phyloP scores from a whole-genome alignment of 2,329 filamentous ascomycete genomes.

The Alternaria solani region DNA sequence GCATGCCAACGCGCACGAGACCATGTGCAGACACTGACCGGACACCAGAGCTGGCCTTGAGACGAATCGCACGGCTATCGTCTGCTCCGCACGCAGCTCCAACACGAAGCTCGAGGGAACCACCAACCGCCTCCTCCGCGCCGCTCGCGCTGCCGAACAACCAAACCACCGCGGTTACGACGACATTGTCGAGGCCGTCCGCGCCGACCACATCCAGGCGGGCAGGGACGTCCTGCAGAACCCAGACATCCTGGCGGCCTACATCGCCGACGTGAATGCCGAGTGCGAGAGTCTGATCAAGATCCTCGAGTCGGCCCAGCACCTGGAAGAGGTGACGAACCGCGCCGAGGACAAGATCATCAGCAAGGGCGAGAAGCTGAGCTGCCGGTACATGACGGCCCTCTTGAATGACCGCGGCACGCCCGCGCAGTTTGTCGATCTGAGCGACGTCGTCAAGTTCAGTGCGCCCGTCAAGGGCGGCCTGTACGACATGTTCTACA shows the following conservation, averaged over 20 bases:
- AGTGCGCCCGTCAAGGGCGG: slow-evolving; percentile 48
- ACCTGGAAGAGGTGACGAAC: slow-evolving; percentile 60
- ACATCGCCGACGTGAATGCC: slow-evolving; percentile 72
- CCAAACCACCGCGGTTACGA: slow-evolving; percentile 65
- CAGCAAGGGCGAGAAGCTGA: slow-evolving; percentile 94
- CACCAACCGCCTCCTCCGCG: slow-evolving; percentile 72
- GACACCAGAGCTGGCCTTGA: slow-evolving; percentile 63
- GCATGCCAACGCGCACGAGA: neutral
- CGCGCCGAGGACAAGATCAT: slow-evolving; percentile 75
- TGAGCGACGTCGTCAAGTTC: slow-evolving; percentile 81
- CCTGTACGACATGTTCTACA: slow-evolving; percentile 58
- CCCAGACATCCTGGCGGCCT: slow-evolving; percentile 57
- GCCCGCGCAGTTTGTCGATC: slow-evolving; percentile 87
- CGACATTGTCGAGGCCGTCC: slow-evolving; percentile 80
- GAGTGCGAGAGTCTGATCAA: slow-evolving; percentile 85
- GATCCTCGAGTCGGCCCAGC: slow-evolving; percentile 71
- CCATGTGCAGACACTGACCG: slow-evolving; percentile 37
- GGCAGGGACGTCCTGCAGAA: slow-evolving; percentile 61
- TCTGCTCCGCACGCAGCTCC: slow-evolving; percentile 94
- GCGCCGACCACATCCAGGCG: slow-evolving; percentile 79
- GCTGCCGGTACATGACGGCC: slow-evolving; percentile 88
- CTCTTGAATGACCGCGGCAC: slow-evolving; percentile 82
- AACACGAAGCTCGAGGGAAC: slow-evolving; percentile 95
- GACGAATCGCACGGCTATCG: slow-evolving; percentile 81
- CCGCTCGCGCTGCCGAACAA: slow-evolving; percentile 57